phyloP scores from a whole-genome alignment of 2,329 filamentous ascomycete genomes.

The Epicoccum sorghinum region DNA sequence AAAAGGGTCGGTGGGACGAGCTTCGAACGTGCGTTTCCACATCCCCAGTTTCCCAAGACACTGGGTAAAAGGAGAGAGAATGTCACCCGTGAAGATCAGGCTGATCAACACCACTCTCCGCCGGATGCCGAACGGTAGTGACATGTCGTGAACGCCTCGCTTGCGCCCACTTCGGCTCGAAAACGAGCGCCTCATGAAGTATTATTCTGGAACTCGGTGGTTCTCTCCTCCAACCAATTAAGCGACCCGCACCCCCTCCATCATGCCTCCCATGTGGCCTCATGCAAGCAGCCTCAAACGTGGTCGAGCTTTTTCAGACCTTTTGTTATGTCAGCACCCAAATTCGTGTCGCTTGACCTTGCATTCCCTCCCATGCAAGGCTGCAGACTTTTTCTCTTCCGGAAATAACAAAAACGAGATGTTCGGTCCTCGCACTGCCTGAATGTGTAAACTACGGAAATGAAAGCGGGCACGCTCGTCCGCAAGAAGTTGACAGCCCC shows the following conservation, averaged over 20 bases:
- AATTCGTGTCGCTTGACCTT: background rate
- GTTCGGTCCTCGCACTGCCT: background rate
- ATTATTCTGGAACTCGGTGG: too few species aligned
- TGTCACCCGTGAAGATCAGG: background rate
- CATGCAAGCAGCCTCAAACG: background rate
- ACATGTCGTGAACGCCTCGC: constrained; percentile 6
- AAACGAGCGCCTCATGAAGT: too few species aligned
- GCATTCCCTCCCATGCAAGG: background rate
- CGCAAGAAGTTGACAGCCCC: background rate
- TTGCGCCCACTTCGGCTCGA: too few species aligned
- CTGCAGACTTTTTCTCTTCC: background rate
- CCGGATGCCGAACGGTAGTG: constrained; percentile 2
- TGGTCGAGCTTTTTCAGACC: background rate
- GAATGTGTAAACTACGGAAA: background rate
- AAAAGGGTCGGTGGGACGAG: background rate
- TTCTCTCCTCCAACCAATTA: too few species aligned
- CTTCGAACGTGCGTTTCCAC: background rate
- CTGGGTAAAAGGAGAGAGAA: background rate
- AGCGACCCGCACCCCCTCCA: background rate
- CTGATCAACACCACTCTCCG: background rate
- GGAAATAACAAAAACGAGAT: background rate
- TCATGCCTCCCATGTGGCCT: background rate
- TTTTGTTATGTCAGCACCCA: background rate
- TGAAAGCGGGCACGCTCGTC: background rate
- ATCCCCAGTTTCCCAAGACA: background rate